Evolutionary conservation across 208 protist genomes (phyloP).

Genomic region (Acanthamoeba triangularis): DNA sequence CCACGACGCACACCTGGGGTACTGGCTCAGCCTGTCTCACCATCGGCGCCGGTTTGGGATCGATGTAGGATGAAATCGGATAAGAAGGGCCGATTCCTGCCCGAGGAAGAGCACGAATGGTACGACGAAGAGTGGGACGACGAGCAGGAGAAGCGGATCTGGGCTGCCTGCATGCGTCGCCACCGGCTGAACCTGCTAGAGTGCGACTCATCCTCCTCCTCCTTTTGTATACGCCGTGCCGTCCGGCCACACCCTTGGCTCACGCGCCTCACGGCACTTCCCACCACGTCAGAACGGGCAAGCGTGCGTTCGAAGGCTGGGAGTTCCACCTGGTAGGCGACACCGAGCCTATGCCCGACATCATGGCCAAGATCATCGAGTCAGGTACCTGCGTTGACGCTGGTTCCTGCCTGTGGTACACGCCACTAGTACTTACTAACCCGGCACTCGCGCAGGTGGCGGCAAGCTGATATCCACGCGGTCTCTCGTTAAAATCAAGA

Average conservation of each 20-base stretch:
- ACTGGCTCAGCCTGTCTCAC: not conserved
- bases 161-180: conserved; percentile 49
- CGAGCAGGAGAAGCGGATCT: conserved; percentile 49
- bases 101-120: conserved; percentile 10
- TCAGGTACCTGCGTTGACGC: not conserved
- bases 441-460: not conserved
- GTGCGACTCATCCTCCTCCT: not conserved
- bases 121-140: conserved; percentile 62
- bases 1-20: not conserved
- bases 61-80: not conserved
- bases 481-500: conserved; percentile 16
- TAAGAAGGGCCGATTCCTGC: conserved; percentile 12
- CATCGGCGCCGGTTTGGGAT: not conserved
- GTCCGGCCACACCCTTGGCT: not conserved
- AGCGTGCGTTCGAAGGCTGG: conserved; percentile 31
- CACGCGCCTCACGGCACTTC: not conserved
- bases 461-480: conserved; percentile 37
- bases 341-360: conserved; percentile 20
- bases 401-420: not conserved
- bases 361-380: conserved; percentile 61
- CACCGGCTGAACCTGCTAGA: conserved; percentile 39
- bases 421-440: not conserved
- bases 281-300: not conserved
- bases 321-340: conserved; percentile 37
- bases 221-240: not conserved